Base-by-base conservation (phyloP, 805 yeast species). In the Sugiyamaella americana region DNA sequence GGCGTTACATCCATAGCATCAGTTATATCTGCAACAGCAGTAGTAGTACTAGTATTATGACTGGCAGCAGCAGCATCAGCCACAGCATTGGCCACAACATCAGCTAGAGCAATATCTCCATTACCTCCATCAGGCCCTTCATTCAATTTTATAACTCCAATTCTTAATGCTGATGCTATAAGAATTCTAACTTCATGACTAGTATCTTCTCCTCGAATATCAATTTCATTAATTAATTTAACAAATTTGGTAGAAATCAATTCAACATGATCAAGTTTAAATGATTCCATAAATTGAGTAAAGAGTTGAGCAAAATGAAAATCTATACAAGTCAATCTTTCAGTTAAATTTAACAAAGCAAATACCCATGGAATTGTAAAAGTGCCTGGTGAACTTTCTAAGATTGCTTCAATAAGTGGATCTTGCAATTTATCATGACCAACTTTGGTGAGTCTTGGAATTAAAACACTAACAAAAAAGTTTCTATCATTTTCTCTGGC, bases 161-260 rank as follows among this genome's bases (percentile, higher is more conserved):
- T 24, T 24, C 43, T 18, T 6, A 40, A n/a, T 23, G 16, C 40
- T 29, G 26, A 13, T 3, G 40, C 40, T 17, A 40, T 40, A 3
- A n/a, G n/a, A n/a, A n/a, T n/a, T n/a, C n/a, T n/a, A n/a, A n/a
- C n/a, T n/a, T n/a, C n/a, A n/a, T n/a, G n/a, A n/a, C n/a, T n/a
- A n/a, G n/a, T n/a, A n/a, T n/a, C n/a, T n/a, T n/a, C n/a, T n/a
- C n/a, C n/a, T n/a, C n/a, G n/a, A n/a, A n/a, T n/a, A n/a, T n/a
- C n/a, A n/a, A n/a, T n/a, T n/a, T n/a, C n/a, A n/a, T n/a, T n/a
- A n/a, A n/a, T n/a, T n/a, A n/a, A n/a, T n/a, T n/a, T n/a, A n/a
- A n/a, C n/a, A n/a, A n/a, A n/a, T n/a, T n/a, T n/a, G n/a, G n/a
- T n/a, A n/a, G n/a, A n/a, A n/a, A n/a, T 13, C 24, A 17, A 22